Evolutionary conservation across 2,329 filamentous ascomycete genomes (phyloP), one percentile per base, ranked within the genome.

Genomic region (Alternaria sp.): DNA sequence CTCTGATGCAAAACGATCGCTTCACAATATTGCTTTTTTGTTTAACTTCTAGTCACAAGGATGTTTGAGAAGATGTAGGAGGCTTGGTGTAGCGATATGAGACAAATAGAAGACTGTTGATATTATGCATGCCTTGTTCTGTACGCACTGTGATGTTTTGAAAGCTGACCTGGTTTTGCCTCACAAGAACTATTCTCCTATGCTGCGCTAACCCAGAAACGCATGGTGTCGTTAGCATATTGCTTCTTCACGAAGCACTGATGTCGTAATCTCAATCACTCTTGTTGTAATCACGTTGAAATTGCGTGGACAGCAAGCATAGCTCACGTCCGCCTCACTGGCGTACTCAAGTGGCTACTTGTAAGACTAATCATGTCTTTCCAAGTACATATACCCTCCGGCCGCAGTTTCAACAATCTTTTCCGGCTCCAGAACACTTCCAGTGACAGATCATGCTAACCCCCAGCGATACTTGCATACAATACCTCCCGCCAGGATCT

Each of bases 21-120:
- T 51, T 51, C 34, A 41, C 14, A 49, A 47, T 47, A 47, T 56
- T 56, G 56, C 36, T 62, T 49, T 42, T 64, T 54, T 58, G 47
- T 58, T 28, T 60, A 58, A 56, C 51, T 62, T 62, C 54, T 64
- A 43, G 36, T 51, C 38, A 24, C 16, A 16, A 39, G 11, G 30
- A 36, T 24, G 38, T 54, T 51, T 47, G 42, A 38, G 32, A 20
- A 24, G 30, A 24, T n/a, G 41, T 44, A 18, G 56, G 62, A 60
- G 62, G 62, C 18, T 64, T 64, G 62, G 62, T 62, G 62, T 48
- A 62, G 56, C 34, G 56, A 62, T 41, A 51, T 32, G 48, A 39
- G 36, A 34, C 22, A 41, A 54, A 58, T 47, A 36, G 34, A 51
- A 41, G 49, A 51, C 4, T 41, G 49, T 41, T 30, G 34, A 51